Conservation (phyloP, 192 early-diverging fungal genomes). For the Coemansia sp. region DNA sequence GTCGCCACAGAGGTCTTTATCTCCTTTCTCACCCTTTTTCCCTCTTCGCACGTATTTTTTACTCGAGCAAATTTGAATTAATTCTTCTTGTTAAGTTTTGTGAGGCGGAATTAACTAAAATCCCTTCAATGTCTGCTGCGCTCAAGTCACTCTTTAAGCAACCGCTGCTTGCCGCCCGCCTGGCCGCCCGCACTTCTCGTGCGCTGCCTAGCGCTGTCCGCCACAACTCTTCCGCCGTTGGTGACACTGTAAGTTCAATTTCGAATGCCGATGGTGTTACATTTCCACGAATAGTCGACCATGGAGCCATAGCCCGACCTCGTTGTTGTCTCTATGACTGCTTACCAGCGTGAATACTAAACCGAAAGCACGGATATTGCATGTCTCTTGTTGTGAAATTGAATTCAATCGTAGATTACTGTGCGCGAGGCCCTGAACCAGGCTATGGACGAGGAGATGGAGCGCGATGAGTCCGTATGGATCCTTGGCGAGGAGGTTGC, state of each 20-base stretch:
- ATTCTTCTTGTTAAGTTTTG: conserved; percentile 8
- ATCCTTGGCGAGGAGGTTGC: conserved; percentile 97
- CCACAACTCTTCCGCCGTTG: conserved; percentile 37
- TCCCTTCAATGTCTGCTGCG: conserved; percentile 38
- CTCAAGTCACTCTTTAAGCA: conserved; percentile 48
- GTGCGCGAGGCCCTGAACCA: conserved; percentile 97
- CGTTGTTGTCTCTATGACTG: not conserved
- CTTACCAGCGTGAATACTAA: not conserved
- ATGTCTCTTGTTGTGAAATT: not conserved
- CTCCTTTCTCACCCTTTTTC: conserved; percentile 4
- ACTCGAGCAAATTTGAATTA: conserved; percentile 6
- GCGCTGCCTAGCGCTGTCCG: conserved; percentile 34
- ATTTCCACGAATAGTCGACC: not conserved
- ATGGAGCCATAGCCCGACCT: not conserved
- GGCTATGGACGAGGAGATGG: conserved; percentile 98
- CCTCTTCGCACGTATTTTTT: not conserved
- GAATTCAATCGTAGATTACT: conserved; percentile 71
- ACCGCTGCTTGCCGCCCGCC: conserved; percentile 41
- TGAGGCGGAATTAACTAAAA: conserved; percentile 1
- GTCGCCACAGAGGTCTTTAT: not conserved
- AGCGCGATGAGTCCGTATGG: conserved; percentile 86
- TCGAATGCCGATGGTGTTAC: not conserved
- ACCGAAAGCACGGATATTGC: not conserved
- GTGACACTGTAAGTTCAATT: conserved; percentile 43
- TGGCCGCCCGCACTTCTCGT: conserved; percentile 42